These are phyloP conservation scores for Calycina herbarum DNA, from an alignment of 2,329 filamentous ascomycete genomes.

Conservation along the genomic window DNA sequence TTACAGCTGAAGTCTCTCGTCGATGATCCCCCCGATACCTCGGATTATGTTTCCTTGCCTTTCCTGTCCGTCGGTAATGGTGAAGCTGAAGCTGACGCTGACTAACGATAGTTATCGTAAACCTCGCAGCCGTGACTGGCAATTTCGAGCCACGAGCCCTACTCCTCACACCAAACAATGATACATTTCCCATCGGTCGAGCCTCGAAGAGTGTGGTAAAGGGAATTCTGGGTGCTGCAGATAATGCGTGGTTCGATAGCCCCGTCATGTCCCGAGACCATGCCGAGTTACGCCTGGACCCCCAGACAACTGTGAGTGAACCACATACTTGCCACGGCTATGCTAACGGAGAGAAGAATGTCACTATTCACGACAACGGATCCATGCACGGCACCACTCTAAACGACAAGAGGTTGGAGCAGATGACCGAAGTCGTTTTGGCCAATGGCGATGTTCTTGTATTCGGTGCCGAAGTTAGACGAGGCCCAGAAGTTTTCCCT, in stretches of 20 bases:
- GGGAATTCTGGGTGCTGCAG: slow-evolving; percentile 42
- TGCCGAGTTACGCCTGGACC: slow-evolving; percentile 52
- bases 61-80: background rate
- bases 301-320: slow-evolving; percentile 42
- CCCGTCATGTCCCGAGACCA: slow-evolving; percentile 72
- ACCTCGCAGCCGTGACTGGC: slow-evolving; percentile 27
- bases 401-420: slow-evolving; percentile 47
- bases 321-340: slow-evolving; percentile 24
- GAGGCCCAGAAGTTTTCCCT: slow-evolving; percentile 44
- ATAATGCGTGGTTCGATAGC: slow-evolving; percentile 69
- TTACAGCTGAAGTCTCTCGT: slow-evolving; percentile 4
- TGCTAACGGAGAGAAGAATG: slow-evolving; percentile 35
- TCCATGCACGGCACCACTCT: slow-evolving; percentile 64
- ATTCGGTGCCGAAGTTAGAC: slow-evolving; percentile 51
- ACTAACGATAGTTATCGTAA: slow-evolving; percentile 28
- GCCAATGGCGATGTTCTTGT: slow-evolving; percentile 42
- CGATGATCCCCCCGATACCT: background rate
- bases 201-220: slow-evolving; percentile 48
- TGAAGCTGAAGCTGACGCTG: slow-evolving; percentile 15
- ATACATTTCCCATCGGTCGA: slow-evolving; percentile 41
- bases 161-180: slow-evolving; percentile 24
- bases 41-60: background rate
- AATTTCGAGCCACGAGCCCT: slow-evolving; percentile 28
- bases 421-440: slow-evolving; percentile 32
- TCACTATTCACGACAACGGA: slow-evolving; percentile 53